Base-by-base conservation (phyloP, 1,284 basidiomycete species). In the Coriolopsis trogii region DNA sequence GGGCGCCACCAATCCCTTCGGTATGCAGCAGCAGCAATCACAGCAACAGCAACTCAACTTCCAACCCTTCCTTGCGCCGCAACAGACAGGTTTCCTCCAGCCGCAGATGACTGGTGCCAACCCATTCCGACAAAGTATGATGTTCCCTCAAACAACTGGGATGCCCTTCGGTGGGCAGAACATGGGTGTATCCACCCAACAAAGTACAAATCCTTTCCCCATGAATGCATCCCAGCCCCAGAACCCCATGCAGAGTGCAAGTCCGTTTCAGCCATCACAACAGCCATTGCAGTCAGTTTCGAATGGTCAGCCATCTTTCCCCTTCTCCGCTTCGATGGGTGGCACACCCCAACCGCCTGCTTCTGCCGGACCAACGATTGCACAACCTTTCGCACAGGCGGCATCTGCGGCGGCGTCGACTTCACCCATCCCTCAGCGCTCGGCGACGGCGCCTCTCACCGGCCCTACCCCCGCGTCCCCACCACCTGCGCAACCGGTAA, bases 81-180 rank as follows among this genome's bases (percentile, higher is more conserved):
- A 82, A 61, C 48, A 63, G n/a, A 68, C 70, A 3, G 61, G 61
- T 6, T 70, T 73, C 60, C 60, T 88, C 18, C 75, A 81, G 62
- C 77, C 85, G 7, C 86, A 89, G 62, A 62, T 71, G 18, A 95
- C 92, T 1, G 93, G 91, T 3, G 76, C 80, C 34, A 91, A 91
- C 64, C 84, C 86, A 0, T 90, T 92, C 79, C 71, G 87, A 16
- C 81, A 82, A 67, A 80, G 77, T 58, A 77, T 77, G 70, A 56
- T 91, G 51, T 73, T 86, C 53, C 84, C 89, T 20, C 90, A 93
- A 67, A 64, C 69, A 41, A 81, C 79, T 2, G 80, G 80, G 4
- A 72, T 78, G 60, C 73, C 75, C n/a, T 72, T 72, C 12, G 70
- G 70, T 47, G 60, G 54, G 30, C 66, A 58, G 52, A 55, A 38